A percentile compares a stretch with the other conserved stretches of the same genome.
Conservation (phyloP, 805 yeast species). For the Suhomyces canberraensis region DNA sequence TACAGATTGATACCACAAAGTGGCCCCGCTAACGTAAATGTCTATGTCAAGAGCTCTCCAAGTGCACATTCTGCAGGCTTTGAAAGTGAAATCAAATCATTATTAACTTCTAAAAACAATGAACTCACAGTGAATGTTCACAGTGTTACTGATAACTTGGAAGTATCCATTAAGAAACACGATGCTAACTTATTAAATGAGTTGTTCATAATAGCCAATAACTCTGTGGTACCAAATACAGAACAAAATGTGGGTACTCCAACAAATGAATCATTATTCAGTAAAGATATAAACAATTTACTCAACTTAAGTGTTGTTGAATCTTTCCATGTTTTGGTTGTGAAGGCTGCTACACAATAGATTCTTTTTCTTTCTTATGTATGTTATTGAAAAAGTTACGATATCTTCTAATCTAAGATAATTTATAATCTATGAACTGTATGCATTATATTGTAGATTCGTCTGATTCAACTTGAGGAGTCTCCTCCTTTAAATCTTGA, state of each 20-base stretch:
- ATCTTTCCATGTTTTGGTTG: slow-evolving; percentile 22
- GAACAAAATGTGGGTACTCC: slow-evolving; percentile 3
- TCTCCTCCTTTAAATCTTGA: slow-evolving; percentile 13
- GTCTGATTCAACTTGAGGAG: not conserved
- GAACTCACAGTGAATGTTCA: slow-evolving; percentile 11
- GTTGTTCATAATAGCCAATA: slow-evolving; percentile 24
- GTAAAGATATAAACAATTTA: slow-evolving; percentile 20
- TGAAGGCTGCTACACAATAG: slow-evolving; percentile 9
- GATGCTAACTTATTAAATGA: slow-evolving; percentile 15
- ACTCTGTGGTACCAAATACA: slow-evolving; percentile 4
- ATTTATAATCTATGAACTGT: too few species aligned
- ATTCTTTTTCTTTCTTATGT: not conserved
- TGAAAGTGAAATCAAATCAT: slow-evolving; percentile 7
- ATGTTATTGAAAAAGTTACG: not conserved
- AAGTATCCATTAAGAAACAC: slow-evolving; percentile 11
- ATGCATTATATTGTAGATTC: not conserved
- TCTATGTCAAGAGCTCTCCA: slow-evolving; percentile 16
- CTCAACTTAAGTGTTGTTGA: slow-evolving; percentile 20
- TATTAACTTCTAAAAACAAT: slow-evolving; percentile 8
- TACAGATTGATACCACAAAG: slow-evolving; percentile 16
- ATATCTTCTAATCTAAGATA: too few species aligned
- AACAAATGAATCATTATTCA: slow-evolving; percentile 13
- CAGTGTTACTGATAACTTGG: slow-evolving; percentile 16
- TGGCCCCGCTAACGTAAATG: slow-evolving; percentile 13
- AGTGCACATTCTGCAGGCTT: slow-evolving; percentile 10